phyloP scores from a whole-genome alignment of 495 filamentous ascomycete species.

The Penicillium fimorum region DNA sequence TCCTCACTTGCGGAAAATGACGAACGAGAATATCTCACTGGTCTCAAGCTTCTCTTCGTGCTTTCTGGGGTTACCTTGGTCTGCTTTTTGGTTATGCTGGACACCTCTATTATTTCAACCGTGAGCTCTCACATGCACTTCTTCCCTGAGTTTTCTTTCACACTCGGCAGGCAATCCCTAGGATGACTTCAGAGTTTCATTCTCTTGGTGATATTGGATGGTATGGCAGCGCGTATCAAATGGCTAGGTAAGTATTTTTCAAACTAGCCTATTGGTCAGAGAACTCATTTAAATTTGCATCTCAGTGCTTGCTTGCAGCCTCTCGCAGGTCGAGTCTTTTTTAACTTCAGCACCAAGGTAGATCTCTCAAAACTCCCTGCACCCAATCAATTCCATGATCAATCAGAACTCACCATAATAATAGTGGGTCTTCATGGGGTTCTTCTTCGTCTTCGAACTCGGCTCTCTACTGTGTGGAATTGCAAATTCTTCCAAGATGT shows the following conservation, averaged over 20 bases:
- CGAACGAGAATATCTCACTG: slow-evolving; percentile 17
- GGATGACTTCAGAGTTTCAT: slow-evolving; percentile 43
- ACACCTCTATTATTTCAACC: slow-evolving; percentile 22
- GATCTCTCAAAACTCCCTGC: slow-evolving; percentile 1
- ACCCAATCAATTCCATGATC: neutral
- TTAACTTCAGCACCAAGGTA: slow-evolving; percentile 44
- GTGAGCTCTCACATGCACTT: slow-evolving; percentile 8
- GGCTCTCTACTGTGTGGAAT: slow-evolving; percentile 46
- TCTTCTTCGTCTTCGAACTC: slow-evolving; percentile 42
- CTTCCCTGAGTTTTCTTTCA: neutral
- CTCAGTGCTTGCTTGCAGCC: slow-evolving; percentile 44
- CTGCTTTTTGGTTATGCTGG: slow-evolving; percentile 20
- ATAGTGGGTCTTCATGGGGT: slow-evolving; percentile 36
- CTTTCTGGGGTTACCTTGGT: slow-evolving; percentile 16
- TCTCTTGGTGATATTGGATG: slow-evolving; percentile 44
- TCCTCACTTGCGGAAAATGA: neutral
- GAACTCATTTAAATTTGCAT: neutral
- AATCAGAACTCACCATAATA: neutral
- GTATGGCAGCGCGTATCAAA: slow-evolving; percentile 47
- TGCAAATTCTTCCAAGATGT: slow-evolving; percentile 40
- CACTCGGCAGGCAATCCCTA: slow-evolving; percentile 33
- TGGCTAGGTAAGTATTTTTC: slow-evolving; percentile 30
- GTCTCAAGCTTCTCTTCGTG: slow-evolving; percentile 15
- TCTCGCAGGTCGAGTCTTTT: slow-evolving; percentile 48
- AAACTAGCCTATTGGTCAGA: neutral